Conservation (phyloP, 768 basidiomycete genomes). For the Paxillus involutus region DNA sequence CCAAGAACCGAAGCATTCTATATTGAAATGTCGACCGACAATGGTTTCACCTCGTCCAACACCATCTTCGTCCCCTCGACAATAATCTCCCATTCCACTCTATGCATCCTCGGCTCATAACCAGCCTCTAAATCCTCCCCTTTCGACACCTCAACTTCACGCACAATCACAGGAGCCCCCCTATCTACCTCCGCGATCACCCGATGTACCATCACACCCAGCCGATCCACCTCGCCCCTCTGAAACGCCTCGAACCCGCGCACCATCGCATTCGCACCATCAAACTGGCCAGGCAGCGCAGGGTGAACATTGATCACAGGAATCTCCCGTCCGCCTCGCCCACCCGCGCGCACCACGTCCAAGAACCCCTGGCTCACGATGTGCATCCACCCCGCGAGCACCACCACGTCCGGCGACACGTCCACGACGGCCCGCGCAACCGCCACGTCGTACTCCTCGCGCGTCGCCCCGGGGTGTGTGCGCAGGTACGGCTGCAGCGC, state of each 20-base stretch:
- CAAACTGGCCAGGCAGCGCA: slow-evolving; percentile 93
- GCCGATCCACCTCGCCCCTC: slow-evolving; percentile 71
- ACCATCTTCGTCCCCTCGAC: slow-evolving; percentile 80
- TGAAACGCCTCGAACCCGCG: slow-evolving; percentile 89
- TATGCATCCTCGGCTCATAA: slow-evolving; percentile 78
- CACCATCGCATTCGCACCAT: slow-evolving; percentile 89
- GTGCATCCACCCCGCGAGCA: slow-evolving; percentile 99
- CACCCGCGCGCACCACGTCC: slow-evolving; percentile 48
- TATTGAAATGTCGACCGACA: slow-evolving; percentile 8
- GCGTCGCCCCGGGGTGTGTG: slow-evolving; percentile 64
- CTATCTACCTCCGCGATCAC: slow-evolving; percentile 93
- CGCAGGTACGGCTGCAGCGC: slow-evolving; percentile 85
- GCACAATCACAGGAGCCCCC: slow-evolving; percentile 83
- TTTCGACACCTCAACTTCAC: slow-evolving; percentile 68
- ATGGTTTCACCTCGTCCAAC: slow-evolving; percentile 50
- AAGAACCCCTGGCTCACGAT: slow-evolving; percentile 84
- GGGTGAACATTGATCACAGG: slow-evolving; percentile 97
- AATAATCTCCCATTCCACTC: slow-evolving; percentile 86
- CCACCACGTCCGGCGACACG: slow-evolving; percentile 77
- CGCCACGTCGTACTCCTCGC: slow-evolving; percentile 84
- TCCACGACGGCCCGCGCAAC: slow-evolving; percentile 67
- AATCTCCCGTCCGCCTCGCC: slow-evolving; percentile 46
- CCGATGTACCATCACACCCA: slow-evolving; percentile 92
- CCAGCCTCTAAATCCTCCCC: slow-evolving; percentile 67
- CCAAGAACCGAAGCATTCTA: neutral